These are phyloP conservation scores for Starmerella ratchasimensis DNA, from an alignment of 805 yeast genomes.

Conservation along the genomic window DNA sequence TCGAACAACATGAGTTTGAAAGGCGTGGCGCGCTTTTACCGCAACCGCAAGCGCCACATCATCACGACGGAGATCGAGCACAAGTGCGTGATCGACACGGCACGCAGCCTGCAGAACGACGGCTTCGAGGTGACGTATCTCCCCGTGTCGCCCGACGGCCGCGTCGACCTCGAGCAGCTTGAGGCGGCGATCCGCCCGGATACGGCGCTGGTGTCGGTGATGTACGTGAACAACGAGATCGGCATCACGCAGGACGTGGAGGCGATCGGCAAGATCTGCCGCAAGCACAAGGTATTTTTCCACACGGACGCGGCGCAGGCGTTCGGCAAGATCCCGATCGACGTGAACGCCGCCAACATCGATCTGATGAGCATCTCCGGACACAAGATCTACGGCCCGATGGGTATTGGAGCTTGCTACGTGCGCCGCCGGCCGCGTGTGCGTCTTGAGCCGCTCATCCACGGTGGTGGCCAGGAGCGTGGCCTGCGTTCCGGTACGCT, in stretches of 20 bases:
- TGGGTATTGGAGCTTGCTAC: constrained; percentile 90
- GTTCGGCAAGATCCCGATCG: constrained; percentile 81
- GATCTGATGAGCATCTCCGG: constrained; percentile 89
- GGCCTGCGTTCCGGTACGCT: constrained; percentile 94
- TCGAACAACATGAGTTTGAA: constrained; percentile 88
- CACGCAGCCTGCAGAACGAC: constrained; percentile 87
- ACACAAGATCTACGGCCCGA: constrained; percentile 95
- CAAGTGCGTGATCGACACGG: constrained; percentile 95
- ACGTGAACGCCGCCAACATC: constrained; percentile 84
- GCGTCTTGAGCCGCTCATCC: constrained; percentile 82
- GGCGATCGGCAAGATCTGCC: constrained; percentile 81
- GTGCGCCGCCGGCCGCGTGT: constrained; percentile 98
- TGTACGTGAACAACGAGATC: constrained; percentile 97
- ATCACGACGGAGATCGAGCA: constrained; percentile 96
- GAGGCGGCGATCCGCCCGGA: constrained; percentile 78
- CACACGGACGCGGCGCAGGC: constrained; percentile 98
- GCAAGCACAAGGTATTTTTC: constrained; percentile 80
- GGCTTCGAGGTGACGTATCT: constrained; percentile 93
- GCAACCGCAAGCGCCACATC: constrained; percentile 78
- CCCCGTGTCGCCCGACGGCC: constrained; percentile 69
- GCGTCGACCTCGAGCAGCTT: constrained; percentile 62
- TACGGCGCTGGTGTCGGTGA: constrained; percentile 76
- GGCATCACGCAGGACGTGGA: constrained; percentile 95
- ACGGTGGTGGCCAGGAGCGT: constrained; percentile 99
- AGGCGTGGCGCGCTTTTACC: constrained; percentile 91